phyloP scores from a whole-genome alignment of 2,329 filamentous ascomycete species.

The Byssochlamys sp. region DNA sequence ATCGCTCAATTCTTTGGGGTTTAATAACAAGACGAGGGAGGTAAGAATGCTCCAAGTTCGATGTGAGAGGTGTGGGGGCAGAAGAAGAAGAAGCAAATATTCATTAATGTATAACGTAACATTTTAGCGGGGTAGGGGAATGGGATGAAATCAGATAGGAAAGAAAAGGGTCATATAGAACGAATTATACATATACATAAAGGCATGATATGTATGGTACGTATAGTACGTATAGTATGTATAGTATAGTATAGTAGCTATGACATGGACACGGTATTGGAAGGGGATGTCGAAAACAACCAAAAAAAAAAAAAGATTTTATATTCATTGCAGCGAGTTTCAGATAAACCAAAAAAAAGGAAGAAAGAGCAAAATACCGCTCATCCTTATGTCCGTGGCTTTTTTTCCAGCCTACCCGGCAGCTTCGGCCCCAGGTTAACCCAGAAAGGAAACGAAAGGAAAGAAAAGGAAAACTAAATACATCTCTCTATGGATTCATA shows the following conservation, averaged over 20 bases:
- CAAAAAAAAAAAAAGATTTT: neutral
- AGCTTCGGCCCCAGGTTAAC: neutral
- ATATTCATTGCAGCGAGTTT: neutral
- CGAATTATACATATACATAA: neutral
- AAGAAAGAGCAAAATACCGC: neutral
- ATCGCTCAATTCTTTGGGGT: too few species aligned
- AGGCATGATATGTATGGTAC: neutral
- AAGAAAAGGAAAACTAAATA: neutral
- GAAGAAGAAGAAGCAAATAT: too few species aligned
- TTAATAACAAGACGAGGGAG: too few species aligned
- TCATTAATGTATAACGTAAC: too few species aligned
- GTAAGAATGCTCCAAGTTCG: too few species aligned
- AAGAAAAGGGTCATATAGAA: neutral
- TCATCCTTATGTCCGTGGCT: neutral
- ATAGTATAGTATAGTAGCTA: neutral
- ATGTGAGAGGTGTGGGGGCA: too few species aligned
- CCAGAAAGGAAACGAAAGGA: neutral
- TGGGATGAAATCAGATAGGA: neutral
- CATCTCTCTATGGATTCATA: slow-evolving; percentile 1
- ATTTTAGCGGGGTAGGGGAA: too few species aligned
- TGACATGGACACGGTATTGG: neutral
- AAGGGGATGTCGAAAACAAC: neutral
- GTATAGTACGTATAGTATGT: neutral
- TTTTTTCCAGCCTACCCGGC: neutral
- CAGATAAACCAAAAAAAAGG: neutral